These are phyloP conservation scores for Rhodomyrtus tomentosa DNA, from an alignment of 345 rosid species.

Conservation along the genomic window DNA sequence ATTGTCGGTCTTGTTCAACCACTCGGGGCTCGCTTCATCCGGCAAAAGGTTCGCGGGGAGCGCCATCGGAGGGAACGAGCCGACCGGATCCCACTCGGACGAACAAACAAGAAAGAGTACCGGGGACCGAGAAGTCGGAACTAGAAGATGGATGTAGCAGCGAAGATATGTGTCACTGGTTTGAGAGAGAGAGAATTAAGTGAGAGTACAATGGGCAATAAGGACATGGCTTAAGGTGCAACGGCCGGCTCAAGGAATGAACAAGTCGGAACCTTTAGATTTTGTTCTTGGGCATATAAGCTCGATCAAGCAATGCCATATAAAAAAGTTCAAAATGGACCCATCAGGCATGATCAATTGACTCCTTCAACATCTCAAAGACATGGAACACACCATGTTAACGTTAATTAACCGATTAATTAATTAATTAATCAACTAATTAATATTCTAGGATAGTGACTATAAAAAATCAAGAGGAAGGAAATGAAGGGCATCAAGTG, in stretches of 20 bases:
- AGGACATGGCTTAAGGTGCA: background rate
- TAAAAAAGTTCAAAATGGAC: background rate
- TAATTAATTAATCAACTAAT: background rate
- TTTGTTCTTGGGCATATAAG: background rate
- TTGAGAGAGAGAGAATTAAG: background rate
- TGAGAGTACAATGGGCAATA: background rate
- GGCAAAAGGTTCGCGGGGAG: slow-evolving; percentile 23
- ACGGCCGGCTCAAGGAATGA: background rate
- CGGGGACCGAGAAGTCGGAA: background rate
- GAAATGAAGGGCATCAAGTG: background rate
- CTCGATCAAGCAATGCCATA: background rate
- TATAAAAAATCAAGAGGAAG: background rate
- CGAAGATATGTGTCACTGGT: background rate
- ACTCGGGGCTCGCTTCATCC: slow-evolving; percentile 28
- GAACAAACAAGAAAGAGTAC: background rate
- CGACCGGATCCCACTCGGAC: accelerated
- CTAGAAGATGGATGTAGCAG: background rate
- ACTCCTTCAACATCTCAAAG: background rate
- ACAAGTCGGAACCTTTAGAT: background rate
- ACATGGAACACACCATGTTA: background rate
- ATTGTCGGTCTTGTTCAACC: slow-evolving; percentile 44
- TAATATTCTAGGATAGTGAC: background rate
- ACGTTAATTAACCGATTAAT: no score
- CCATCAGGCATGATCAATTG: background rate
- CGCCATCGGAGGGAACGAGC: slow-evolving; percentile 3